A percentile compares a stretch with the other conserved stretches of the same genome.
Conservation (phyloP, 495 filamentous ascomycete species). For the Daldinia bambusicola region DNA sequence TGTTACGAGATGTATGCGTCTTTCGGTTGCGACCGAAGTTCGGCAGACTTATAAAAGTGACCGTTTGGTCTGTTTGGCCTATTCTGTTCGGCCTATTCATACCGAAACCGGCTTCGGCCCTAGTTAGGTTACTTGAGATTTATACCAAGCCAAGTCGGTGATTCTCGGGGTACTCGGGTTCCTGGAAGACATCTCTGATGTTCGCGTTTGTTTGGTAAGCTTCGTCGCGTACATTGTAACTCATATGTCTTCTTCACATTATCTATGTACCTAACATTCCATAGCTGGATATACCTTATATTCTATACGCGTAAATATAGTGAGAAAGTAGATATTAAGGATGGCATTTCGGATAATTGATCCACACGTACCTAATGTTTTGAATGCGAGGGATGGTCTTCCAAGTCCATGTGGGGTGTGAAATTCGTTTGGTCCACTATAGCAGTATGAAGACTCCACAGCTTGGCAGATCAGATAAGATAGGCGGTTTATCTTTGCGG, state of each 20-base stretch:
- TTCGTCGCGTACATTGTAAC: background rate
- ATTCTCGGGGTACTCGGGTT: background rate
- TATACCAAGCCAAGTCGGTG: constrained; percentile 3
- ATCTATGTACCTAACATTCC: background rate
- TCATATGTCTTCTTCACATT: background rate
- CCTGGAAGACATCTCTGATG: background rate
- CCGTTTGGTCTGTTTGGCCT: background rate
- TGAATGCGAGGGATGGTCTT: background rate
- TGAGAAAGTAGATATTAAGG: background rate
- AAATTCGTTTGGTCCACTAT: background rate
- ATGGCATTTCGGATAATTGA: background rate
- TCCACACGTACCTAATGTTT: background rate
- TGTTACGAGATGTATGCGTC: background rate
- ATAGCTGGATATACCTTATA: background rate
- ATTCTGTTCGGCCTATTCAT: background rate
- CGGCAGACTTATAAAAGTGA: constrained; percentile 1
- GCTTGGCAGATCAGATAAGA: constrained; percentile 11
- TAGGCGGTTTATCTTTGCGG: background rate
- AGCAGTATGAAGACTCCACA: background rate
- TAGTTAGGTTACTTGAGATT: constrained; percentile 6
- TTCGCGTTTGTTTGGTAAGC: background rate
- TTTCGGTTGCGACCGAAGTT: constrained; percentile 12
- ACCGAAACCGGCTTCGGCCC: constrained; percentile 32
- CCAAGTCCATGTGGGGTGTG: background rate
- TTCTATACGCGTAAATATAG: background rate